Evolutionary conservation across 1,284 basidiomycete genomes (phyloP), one percentile per base, ranked within the genome.

Genomic region (Malassezia cuniculi): DNA sequence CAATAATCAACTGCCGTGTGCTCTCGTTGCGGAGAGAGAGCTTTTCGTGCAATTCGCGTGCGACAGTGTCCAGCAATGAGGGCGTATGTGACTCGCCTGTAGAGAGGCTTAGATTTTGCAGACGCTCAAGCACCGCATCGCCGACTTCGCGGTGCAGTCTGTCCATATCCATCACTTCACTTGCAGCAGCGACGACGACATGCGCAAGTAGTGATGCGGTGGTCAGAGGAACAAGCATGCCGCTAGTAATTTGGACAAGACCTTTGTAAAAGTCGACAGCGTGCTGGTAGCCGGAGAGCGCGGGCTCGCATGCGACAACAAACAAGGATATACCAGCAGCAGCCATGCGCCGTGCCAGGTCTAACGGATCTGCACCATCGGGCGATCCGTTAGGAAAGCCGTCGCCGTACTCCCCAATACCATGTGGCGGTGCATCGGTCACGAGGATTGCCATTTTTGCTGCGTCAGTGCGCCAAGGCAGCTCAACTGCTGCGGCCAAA

Each of bases 141-240:
- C 87, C 87, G 34, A 95, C 84, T 69, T 94, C 87, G 29, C 80
- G 77, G 45, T 97, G 85, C 31, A 97, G 75, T 27, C 89, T 78
- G 60, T 99, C 93, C 82, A 99, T 52, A 68, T 97, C 90, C 57
- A 97, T 80, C 58, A 95, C 94, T 71, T 99, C 90, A 17, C 95
- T 75, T 20, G 95, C 90, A 55, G 85, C 85, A 16, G 86, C 90
- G 38, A 93, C 85, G 50, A 99, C 97, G 24, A 90, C 93, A 65
- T 93, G 86, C n/a, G 89, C 80, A 29, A 99, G 77, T 18, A 95
- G 76, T 65, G 87, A 83, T 20, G 90, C 93, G 11, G 87, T 95
- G 4, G 89, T 94, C 29, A 97, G 74, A 1, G 90, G 93, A 5
- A 99, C 76, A 81, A 95, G 54, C 54, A 95, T 77, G 19, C 87